Evolutionary conservation across 2,329 filamentous ascomycete genomes (phyloP), one percentile per base, ranked within the genome.

Genomic region (Hypoxylon sp.): DNA sequence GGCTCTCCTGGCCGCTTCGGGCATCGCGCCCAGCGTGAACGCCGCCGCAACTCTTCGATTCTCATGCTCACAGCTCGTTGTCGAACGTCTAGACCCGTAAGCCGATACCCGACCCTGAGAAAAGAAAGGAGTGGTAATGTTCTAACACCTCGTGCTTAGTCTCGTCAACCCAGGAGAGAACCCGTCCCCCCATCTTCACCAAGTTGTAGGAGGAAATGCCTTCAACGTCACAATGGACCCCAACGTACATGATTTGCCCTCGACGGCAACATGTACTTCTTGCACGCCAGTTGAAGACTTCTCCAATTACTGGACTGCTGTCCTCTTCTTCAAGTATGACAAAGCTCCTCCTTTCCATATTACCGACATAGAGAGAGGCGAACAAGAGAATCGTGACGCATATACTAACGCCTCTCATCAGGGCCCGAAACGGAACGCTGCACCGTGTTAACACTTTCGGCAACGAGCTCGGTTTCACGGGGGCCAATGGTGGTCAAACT

Each of bases 401-500:
- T 14, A 43, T 66, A 59, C 63, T 69, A 52, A 75, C 38, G 21
- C n/a, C 19, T 32, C 21, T 38, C n/a, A 5, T 2, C 25, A 76
- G 75, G 11, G 74, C 75, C 11, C 58, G 69, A n/a, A 76, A 76
- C 59, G 75, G 75, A 41, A 76, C 75, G 9, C 58, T 74, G n/a
- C 72, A 75, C 66, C 74, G 73, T 11, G 73, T 76, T 4, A 76
- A 75, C 62, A 76, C 74, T 4, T 76, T 76, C 48, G 75, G 74
- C 41, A 76, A 76, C 55, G 74, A 75, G 61, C 75, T 76, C 9
- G 75, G 74, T 25, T 76, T 66, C 61, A 74, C 69, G 3, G 50
- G 60, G 2, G 75, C 75, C 3, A 72, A 52, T 4, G 79, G 79
- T 14, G 79, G 79, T 11, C 79, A 81, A 66, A 80, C 79, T 1